These are phyloP conservation scores for Rubroboletus satanas DNA, from an alignment of 768 basidiomycete species.

Conservation along the genomic window DNA sequence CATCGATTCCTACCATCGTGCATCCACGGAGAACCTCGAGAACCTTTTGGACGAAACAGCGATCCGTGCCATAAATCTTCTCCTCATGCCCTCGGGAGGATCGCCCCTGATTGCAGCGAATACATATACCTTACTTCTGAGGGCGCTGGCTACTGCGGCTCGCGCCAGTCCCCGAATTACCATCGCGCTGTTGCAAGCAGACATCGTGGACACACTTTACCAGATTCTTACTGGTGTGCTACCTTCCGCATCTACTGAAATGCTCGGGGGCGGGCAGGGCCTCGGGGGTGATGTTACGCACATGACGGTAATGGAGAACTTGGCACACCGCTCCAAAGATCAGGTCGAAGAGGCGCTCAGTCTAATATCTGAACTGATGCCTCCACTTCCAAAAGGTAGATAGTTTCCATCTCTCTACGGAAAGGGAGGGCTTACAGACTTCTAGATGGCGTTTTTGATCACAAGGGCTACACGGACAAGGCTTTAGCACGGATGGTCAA, in stretches of 20 bases:
- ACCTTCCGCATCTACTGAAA: conserved; percentile 55
- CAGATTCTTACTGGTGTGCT: conserved; percentile 94
- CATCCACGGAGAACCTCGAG: conserved; percentile 83
- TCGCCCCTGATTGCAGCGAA: conserved; percentile 81
- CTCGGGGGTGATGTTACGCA: conserved; percentile 87
- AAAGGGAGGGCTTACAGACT: conserved; percentile 1
- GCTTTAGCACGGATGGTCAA: conserved; percentile 71
- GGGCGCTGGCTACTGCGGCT: conserved; percentile 84
- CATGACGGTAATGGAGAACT: conserved; percentile 97
- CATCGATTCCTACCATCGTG: conserved; percentile 86
- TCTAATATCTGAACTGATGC: conserved; percentile 86
- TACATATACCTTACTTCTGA: conserved; percentile 85
- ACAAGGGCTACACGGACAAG: conserved; percentile 87
- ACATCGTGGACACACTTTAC: conserved; percentile 88
- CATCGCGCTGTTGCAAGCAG: conserved; percentile 82
- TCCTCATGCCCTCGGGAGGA: conserved; percentile 81
- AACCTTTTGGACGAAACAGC: conserved; percentile 73
- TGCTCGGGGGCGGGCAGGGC: conserved; percentile 65
- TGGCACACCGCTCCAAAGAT: conserved; percentile 95
- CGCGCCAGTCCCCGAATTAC: conserved; percentile 87
- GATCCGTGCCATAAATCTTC: conserved; percentile 78
- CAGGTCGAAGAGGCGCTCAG: conserved; percentile 93
- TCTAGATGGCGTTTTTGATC: conserved; percentile 92
- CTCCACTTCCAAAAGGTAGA: conserved; percentile 86
- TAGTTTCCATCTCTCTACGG: not conserved